Evolutionary conservation across 2,329 filamentous ascomycete species (phyloP), one percentile per base, ranked within the genome.

Genomic region (Aspergillus hiratsukae): DNA sequence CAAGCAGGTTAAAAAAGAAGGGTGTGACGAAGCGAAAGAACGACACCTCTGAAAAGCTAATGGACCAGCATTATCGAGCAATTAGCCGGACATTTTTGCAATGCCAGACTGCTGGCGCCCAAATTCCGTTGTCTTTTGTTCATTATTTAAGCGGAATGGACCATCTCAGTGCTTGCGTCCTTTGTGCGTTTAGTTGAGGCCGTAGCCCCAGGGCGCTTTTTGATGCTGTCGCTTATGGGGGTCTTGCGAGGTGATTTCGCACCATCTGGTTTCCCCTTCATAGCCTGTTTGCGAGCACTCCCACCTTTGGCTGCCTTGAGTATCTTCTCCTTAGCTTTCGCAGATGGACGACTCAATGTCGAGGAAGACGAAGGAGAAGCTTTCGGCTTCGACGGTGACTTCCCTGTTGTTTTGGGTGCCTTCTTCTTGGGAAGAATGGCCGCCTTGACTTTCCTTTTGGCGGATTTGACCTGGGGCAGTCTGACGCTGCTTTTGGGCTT

Each of bases 281-380:
- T 50, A 17, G 59, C 14, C 31, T 57, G 59, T 31, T 58, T 68
- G 37, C 53, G 56, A 37, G 57, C 46, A 3, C 45, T 54, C 17
- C 61, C 55, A 45, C 66, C 67, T 35, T 65, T 66, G 11, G 64
- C 62, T 40, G 64, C 59, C 48, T 61, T 62, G 11, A 66, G 57
- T 17, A 70, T 67, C 46, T 67, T 66, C 31, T 64, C 65, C 57
- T 71, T 71, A 29, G 68, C 67, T 49, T 65, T 65, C 17, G 62
- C 60, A 7, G 68, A 70, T 21, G 66, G 67, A 6, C 66, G 66
- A 45, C 63, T 70, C 29, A 69, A 60, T 31, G 64, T 63, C 14
- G 66, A 60, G 37, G 62, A 46, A 51, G 52, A 52, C 37, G 43
- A 4, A 21, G 57, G 60, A 19, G 63, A 65, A 14, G 57, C 45